Conservation (phyloP, 1,139 yeast genomes). For the Scheffersomyces titani region DNA sequence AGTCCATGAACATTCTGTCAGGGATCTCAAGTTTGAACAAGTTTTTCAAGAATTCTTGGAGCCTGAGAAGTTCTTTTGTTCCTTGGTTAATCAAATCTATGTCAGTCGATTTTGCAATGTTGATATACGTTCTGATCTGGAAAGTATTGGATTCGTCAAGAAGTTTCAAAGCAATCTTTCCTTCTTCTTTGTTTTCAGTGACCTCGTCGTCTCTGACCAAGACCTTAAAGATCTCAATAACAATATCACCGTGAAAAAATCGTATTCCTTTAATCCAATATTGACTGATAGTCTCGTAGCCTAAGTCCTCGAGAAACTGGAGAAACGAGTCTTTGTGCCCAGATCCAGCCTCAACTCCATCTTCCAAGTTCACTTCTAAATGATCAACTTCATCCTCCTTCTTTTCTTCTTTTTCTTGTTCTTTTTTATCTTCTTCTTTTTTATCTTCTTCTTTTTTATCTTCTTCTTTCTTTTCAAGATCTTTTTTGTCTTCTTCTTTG, state of each 20-base stretch:
- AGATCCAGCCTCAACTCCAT: slow-evolving; percentile 1
- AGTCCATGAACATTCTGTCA: slow-evolving; percentile 79
- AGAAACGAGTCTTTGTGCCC: slow-evolving; percentile 39
- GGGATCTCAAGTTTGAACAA: slow-evolving; percentile 71
- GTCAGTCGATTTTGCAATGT: slow-evolving; percentile 73
- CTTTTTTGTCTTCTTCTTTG: slow-evolving; percentile 4
- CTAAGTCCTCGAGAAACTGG: slow-evolving; percentile 62
- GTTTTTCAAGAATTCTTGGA: slow-evolving; percentile 68
- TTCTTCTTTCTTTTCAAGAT: slow-evolving; percentile 4
- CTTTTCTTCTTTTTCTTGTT: slow-evolving; percentile 18
- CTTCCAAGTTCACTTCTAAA: slow-evolving; percentile 4
- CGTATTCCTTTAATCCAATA: slow-evolving; percentile 68
- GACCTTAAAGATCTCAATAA: slow-evolving; percentile 59
- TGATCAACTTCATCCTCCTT: slow-evolving; percentile 19
- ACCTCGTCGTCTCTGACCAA: slow-evolving; percentile 42
- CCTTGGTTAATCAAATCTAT: slow-evolving; percentile 70
- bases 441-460: slow-evolving; percentile 1
- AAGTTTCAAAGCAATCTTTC: slow-evolving; percentile 39
- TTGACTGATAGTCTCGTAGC: slow-evolving; percentile 67
- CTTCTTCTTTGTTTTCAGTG: slow-evolving; percentile 16
- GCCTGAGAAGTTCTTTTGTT: slow-evolving; percentile 56
- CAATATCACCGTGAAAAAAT: slow-evolving; percentile 64
- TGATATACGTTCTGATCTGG: slow-evolving; percentile 67
- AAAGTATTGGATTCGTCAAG: slow-evolving; percentile 59
- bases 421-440: slow-evolving; percentile 3